Conservation (phyloP, 768 basidiomycete species). For the Mycena vulgaris region DNA sequence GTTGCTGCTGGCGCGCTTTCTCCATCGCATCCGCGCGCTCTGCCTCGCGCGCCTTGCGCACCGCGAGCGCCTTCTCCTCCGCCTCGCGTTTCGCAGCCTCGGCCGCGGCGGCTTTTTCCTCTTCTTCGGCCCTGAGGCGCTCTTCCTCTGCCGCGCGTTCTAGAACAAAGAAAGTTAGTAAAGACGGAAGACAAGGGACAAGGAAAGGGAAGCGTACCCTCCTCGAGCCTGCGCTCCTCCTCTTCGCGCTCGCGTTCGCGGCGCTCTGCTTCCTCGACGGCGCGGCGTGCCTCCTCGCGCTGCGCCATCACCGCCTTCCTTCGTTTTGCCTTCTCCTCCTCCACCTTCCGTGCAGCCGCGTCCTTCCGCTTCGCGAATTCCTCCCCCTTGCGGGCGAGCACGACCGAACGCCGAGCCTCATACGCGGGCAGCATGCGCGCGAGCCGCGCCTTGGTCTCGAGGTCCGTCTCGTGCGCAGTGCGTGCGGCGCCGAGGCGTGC, state of each 20-base stretch:
- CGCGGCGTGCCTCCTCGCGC: slow-evolving; percentile 69
- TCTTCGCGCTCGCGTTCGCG: slow-evolving; percentile 67
- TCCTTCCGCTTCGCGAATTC: slow-evolving; percentile 76
- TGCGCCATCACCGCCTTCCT: slow-evolving; percentile 68
- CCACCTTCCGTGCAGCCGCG: slow-evolving; percentile 77
- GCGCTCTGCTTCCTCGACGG: slow-evolving; percentile 58
- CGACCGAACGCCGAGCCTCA: slow-evolving; percentile 61
- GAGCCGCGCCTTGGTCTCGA: slow-evolving; percentile 84
- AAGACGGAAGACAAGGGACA: background rate
- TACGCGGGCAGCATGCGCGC: slow-evolving; percentile 83
- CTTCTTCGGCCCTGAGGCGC: slow-evolving; percentile 63
- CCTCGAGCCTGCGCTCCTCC: slow-evolving; percentile 63
- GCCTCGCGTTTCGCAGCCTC: slow-evolving; percentile 74
- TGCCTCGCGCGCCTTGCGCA: slow-evolving; percentile 67
- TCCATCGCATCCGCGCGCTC: slow-evolving; percentile 68
- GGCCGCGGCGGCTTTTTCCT: slow-evolving; percentile 65
- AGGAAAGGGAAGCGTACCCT: slow-evolving; percentile 58
- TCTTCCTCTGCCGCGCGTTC: slow-evolving; percentile 72
- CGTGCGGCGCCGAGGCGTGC: slow-evolving; percentile 70
- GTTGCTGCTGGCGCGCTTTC: slow-evolving; percentile 69
- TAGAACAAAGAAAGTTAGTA: slow-evolving; percentile 39
- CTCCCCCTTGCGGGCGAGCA: slow-evolving; percentile 71
- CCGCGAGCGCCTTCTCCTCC: slow-evolving; percentile 68
- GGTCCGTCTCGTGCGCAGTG: slow-evolving; percentile 72
- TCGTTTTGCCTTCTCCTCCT: slow-evolving; percentile 87